These are phyloP conservation scores for Ballota nigra DNA, from an alignment of 257 asterid genomes.

Conservation along the genomic window DNA sequence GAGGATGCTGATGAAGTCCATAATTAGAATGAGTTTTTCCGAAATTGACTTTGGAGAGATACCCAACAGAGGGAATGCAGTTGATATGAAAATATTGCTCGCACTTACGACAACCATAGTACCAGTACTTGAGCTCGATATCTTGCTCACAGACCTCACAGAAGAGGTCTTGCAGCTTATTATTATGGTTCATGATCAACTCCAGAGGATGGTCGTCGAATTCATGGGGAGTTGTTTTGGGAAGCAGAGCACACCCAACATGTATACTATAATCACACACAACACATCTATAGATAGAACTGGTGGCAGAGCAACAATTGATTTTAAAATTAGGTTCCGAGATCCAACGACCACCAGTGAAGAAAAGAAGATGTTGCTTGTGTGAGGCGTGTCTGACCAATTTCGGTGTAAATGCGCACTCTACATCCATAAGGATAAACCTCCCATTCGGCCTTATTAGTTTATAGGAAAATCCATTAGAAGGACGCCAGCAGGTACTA, in stretches of 20 bases:
- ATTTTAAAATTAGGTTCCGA: not conserved
- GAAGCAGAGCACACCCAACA: slow-evolving; percentile 3
- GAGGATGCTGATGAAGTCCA: not conserved
- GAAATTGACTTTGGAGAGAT: not conserved
- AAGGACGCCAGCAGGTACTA: not conserved
- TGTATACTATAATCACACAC: too few relatives aligned
- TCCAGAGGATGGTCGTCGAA: slow-evolving; percentile 3
- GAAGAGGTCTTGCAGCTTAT: too few relatives aligned
- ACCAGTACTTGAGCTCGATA: too few relatives aligned
- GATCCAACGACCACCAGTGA: not conserved
- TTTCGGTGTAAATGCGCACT: not conserved
- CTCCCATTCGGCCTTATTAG: not conserved
- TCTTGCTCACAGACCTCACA: too few relatives aligned
- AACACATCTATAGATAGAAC: not conserved
- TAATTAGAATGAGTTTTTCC: not conserved
- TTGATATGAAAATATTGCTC: slow-evolving; percentile 5
- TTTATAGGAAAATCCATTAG: not conserved
- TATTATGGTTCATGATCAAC: not conserved
- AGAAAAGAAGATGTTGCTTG: too few relatives aligned
- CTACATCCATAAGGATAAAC: not conserved
- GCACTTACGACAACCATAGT: too few relatives aligned
- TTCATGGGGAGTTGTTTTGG: not conserved
- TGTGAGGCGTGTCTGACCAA: not conserved
- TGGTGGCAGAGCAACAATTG: not conserved
- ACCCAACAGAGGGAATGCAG: slow-evolving; percentile 2